Evolutionary conservation across 768 basidiomycete species (phyloP), one percentile per base, ranked within the genome.

Genomic region (Mycena epipterygia): DNA sequence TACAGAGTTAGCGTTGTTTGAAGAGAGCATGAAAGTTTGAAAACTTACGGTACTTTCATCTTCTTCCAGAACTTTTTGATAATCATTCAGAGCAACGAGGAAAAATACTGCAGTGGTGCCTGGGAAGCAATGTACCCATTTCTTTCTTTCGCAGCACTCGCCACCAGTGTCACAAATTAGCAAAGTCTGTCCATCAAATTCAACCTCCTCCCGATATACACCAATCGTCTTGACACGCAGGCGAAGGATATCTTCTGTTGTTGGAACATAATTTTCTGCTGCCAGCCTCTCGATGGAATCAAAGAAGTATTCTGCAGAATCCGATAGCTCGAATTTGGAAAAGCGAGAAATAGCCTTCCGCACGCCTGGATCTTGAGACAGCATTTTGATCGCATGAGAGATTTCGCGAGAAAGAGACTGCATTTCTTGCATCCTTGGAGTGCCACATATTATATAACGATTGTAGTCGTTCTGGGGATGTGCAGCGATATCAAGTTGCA

Each of bases 281-380:
- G 12, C 52, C 52, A 55, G 52, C 52, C 52, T 33, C 52, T 55
- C 52, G 52, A 55, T 55, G 21, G 52, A 55, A 55, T 55, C 9
- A 32, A 55, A 35, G 52, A 55, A 37, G 55, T 57, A 57, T 57
- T 57, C 55, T 57, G 55, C 55, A 57, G 55, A 57, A 57, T 57
- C 37, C 55, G 37, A 52, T 32, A 52, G 30, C 51, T 52, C 6
- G 29, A 30, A 32, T 52, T 32, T 14, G 33, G 52, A 55, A 35
- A 35, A 55, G 33, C n/a, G 21, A 33, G 52, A 55, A 55, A 55
- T 33, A 55, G 52, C 52, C 33, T 55, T 35, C 52, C n/a, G 52
- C 32, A 35, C 52, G 21, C 52, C 35, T 39, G 55, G 55, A 57
- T 57, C 55, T 41, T 41, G 55, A 57, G 35, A 57, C 55, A 57